Percentiles rank a stretch among this genome's conserved stretches.
These are phyloP conservation scores for Gracilaria domingensis DNA, from an alignment of 23 red algal genomes.

Conservation along the genomic window DNA sequence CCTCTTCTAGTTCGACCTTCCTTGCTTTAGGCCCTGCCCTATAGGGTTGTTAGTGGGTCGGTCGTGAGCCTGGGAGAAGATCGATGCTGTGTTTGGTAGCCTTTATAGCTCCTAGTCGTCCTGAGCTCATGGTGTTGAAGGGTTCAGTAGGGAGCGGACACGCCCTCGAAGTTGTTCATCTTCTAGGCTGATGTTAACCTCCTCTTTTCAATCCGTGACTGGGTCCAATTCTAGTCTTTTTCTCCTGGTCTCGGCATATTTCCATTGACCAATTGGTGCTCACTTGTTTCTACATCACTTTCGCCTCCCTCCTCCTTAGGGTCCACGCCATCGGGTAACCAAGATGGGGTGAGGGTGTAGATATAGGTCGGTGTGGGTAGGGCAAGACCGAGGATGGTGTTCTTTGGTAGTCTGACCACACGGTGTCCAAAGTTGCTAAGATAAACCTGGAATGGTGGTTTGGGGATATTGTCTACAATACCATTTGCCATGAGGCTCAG, in stretches of 20 bases:
- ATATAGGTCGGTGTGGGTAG: neutral
- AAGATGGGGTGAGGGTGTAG: neutral
- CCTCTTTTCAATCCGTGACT: neutral
- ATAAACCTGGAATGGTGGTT: neutral
- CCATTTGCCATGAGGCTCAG: neutral
- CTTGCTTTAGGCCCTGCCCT: neutral
- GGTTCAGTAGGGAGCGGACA: neutral
- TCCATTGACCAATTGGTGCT: neutral
- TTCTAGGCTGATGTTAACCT: neutral
- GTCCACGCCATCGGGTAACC: too few species aligned
- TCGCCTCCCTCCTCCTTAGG: neutral
- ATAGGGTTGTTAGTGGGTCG: neutral
- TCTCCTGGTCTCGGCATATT: neutral
- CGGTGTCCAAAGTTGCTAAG: neutral
- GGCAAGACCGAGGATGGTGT: neutral
- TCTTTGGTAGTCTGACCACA: neutral
- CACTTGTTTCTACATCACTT: neutral
- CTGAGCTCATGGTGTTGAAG: neutral
- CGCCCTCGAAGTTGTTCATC: neutral
- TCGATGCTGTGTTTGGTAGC: neutral
- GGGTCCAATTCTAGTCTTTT: neutral
- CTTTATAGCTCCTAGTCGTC: neutral
- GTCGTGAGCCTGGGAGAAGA: neutral
- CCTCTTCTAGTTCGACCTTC: neutral
- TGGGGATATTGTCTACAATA: neutral